Evolutionary conservation across 768 basidiomycete genomes (phyloP).

Genomic region (Clitopilus hobsonii): DNA sequence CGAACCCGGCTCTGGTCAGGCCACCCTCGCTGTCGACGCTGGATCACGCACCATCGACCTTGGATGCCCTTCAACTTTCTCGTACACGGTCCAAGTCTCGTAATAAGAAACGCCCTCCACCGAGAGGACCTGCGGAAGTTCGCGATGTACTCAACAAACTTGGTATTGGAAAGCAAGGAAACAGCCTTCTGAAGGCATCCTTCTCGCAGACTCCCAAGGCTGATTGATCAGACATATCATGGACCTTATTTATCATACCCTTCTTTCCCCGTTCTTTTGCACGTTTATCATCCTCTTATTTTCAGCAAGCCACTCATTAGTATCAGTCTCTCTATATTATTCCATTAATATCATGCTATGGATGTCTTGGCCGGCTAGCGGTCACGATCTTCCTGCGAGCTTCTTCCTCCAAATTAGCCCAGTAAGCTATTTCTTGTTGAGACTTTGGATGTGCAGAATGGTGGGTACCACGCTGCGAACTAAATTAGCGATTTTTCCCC

Average conservation of each 20-base stretch:
- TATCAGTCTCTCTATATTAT: background rate
- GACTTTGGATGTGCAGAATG: conserved; percentile 77
- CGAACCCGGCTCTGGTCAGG: conserved; percentile 65
- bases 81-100: conserved; percentile 51
- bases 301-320: background rate
- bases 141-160: conserved; percentile 76
- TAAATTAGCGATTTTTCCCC: background rate
- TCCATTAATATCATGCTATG: background rate
- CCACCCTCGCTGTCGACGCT: conserved; percentile 75
- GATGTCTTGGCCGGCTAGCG: conserved; percentile 25
- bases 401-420: conserved; percentile 83
- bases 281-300: conserved; percentile 1
- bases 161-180: conserved; percentile 74
- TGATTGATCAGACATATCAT: conserved; percentile 25
- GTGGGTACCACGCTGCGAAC: conserved; percentile 55
- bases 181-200: conserved; percentile 64
- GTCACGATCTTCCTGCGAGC: conserved; percentile 56
- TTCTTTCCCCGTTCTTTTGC: conserved; percentile 3
- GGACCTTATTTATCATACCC: background rate
- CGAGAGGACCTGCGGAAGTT: conserved; percentile 64
- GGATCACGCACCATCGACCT: conserved; percentile 56
- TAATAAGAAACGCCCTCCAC: conserved; percentile 42
- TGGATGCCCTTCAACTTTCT: conserved; percentile 34
- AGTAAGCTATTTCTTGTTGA: conserved; percentile 83
- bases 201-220: conserved; percentile 51